Evolutionary conservation across 805 yeast species (phyloP).

Genomic region (Candida verbasci): DNA sequence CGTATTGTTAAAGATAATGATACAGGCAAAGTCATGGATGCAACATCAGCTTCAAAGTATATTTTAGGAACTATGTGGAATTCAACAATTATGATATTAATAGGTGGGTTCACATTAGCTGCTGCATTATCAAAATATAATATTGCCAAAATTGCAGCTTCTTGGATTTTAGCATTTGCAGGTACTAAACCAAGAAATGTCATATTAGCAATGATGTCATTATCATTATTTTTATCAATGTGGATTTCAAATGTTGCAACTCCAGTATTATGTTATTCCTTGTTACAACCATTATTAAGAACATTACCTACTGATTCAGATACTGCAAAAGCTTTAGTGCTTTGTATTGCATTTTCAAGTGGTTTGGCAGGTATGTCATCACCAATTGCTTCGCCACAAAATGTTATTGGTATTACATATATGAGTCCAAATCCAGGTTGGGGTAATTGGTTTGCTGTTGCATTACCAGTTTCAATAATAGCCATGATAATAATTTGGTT

Average conservation of each 20-base stretch:
- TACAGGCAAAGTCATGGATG: constrained; percentile 45
- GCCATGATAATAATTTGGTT: constrained; percentile 70
- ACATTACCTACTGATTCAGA: constrained; percentile 75
- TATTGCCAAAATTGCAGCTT: constrained; percentile 80
- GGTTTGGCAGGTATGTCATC: constrained; percentile 96
- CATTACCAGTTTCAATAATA: constrained; percentile 72
- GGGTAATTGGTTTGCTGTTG: constrained; percentile 90
- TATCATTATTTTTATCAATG: constrained; percentile 83
- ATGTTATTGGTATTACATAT: constrained; percentile 80
- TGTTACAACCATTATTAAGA: constrained; percentile 84
- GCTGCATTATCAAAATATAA: constrained; percentile 91
- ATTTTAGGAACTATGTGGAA: constrained; percentile 92
- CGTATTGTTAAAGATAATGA: constrained; percentile 42
- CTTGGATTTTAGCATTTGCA: constrained; percentile 73
- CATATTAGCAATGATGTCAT: constrained; percentile 75
- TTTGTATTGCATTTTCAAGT: constrained; percentile 91
- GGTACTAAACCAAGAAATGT: constrained; percentile 83
- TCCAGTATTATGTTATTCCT: constrained; percentile 87
- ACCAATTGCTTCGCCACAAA: constrained; percentile 96
- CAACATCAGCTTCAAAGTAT: constrained; percentile 70
- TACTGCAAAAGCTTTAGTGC: constrained; percentile 76
- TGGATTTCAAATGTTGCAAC: constrained; percentile 98
- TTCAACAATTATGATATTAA: constrained; percentile 79
- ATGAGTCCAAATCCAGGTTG: constrained; percentile 85
- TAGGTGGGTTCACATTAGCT: constrained; percentile 94